A percentile compares a stretch with the other conserved stretches of the same genome.
phyloP scores from a whole-genome alignment of 495 filamentous ascomycete genomes.

The Stereocaulon alpinum region DNA sequence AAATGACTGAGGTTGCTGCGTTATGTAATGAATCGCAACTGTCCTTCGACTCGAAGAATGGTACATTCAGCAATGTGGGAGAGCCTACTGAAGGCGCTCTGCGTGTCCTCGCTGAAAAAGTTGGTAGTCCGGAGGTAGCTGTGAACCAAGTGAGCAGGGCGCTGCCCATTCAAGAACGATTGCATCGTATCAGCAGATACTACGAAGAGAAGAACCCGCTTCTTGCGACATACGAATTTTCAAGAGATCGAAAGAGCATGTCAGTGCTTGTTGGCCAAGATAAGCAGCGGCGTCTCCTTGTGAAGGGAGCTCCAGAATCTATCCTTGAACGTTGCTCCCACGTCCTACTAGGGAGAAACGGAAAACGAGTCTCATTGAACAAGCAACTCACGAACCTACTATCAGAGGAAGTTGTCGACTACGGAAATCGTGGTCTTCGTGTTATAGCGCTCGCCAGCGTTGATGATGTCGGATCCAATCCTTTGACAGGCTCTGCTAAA shows the following conservation, averaged over 20 bases:
- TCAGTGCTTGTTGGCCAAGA: conserved; percentile 75
- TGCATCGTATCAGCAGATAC: conserved; percentile 72
- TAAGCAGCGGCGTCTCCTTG: conserved; percentile 66
- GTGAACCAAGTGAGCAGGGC: conserved; percentile 43
- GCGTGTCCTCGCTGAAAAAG: conserved; percentile 85
- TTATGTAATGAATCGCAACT: conserved; percentile 83
- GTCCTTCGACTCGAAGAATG: conserved; percentile 66
- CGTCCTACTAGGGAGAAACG: conserved; percentile 61
- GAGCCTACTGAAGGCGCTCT: conserved; percentile 95
- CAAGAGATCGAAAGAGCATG: conserved; percentile 98
- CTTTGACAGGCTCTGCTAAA: conserved; percentile 61
- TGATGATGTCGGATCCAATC: conserved; percentile 58
- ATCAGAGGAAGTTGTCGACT: conserved; percentile 69
- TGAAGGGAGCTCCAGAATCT: conserved; percentile 94
- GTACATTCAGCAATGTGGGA: conserved; percentile 72
- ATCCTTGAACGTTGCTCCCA: conserved; percentile 85
- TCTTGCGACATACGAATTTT: conserved; percentile 92
- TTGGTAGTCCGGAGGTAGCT: conserved; percentile 57
- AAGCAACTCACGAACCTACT: conserved; percentile 57
- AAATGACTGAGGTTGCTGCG: conserved; percentile 79
- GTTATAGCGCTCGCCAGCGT: conserved; percentile 86
- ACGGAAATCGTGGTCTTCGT: conserved; percentile 84
- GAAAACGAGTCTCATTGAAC: conserved; percentile 59
- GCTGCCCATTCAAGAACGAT: conserved; percentile 43
- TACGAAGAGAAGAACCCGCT: conserved; percentile 67